A percentile compares a stretch with the other conserved stretches of the same genome.
Conservation (phyloP, 2,329 filamentous ascomycete species). For the Drechslerella stenobrocha region DNA sequence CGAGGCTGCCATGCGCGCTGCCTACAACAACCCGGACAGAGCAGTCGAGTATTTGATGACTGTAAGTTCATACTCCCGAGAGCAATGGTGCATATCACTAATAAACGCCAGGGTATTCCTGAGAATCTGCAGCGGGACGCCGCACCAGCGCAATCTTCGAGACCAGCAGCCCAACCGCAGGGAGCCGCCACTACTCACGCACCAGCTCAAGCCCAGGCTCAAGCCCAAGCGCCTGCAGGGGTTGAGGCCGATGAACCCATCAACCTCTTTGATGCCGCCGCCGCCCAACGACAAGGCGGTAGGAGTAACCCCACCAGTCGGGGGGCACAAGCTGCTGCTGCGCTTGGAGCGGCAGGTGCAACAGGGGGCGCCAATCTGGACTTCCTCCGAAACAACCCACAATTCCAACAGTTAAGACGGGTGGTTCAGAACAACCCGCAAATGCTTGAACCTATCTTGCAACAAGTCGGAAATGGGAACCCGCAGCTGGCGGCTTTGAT, state of each 20-base stretch:
- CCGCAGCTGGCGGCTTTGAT: conserved; percentile 92
- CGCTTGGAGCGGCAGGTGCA: conserved; percentile 13
- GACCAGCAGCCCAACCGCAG: conserved; percentile 56
- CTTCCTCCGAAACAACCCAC: conserved; percentile 89
- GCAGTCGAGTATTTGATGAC: conserved; percentile 94
- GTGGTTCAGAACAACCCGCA: conserved; percentile 96
- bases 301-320: conserved; percentile 59
- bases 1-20: conserved; percentile 90
- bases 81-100: neutral
- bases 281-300: conserved; percentile 66
- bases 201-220: conserved; percentile 56
- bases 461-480: conserved; percentile 93
- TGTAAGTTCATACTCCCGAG: conserved; percentile 58
- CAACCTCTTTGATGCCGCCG: conserved; percentile 91
- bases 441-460: conserved; percentile 97
- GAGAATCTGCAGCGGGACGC: conserved; percentile 73
- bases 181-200: conserved; percentile 58
- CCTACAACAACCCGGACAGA: conserved; percentile 94
- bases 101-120: conserved; percentile 73
- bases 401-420: conserved; percentile 96
- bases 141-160: conserved; percentile 58
- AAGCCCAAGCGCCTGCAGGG: conserved; percentile 56
- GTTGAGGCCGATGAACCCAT: conserved; percentile 64
- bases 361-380: conserved; percentile 74
- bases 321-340: conserved; percentile 57